These are phyloP conservation scores for Beauveria sp. DNA, from an alignment of 2,329 filamentous ascomycete genomes.

Conservation along the genomic window DNA sequence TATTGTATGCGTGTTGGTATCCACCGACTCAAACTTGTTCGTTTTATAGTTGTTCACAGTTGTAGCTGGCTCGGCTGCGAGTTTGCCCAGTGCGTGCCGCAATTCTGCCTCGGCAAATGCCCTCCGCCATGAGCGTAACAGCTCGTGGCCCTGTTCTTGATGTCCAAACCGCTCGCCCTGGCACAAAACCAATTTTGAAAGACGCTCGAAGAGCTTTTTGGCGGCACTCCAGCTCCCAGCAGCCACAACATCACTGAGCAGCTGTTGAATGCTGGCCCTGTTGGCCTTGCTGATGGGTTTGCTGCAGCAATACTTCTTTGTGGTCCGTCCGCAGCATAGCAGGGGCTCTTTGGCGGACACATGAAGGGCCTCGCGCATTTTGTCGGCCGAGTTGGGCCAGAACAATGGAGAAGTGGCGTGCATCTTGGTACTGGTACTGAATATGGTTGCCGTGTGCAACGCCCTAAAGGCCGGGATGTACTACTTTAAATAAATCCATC, in stretches of 20 bases:
- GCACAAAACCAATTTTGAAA: constrained; percentile 18
- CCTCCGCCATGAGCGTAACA: constrained; percentile 14
- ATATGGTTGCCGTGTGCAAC: not conserved
- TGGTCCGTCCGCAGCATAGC: not conserved
- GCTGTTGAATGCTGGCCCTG: not conserved
- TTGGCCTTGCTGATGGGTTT: not conserved
- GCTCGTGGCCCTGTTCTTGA: not conserved
- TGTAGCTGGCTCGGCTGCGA: not conserved
- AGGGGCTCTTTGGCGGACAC: not conserved
- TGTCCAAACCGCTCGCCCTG: not conserved
- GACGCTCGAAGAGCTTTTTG: constrained; percentile 10
- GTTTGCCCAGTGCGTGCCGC: not conserved
- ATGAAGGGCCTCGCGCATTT: not conserved
- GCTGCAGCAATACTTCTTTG: not conserved
- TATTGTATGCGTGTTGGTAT: not conserved
- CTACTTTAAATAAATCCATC: not conserved
- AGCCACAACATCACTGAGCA: constrained; percentile 7
- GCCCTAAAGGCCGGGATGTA: not conserved
- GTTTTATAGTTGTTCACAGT: not conserved
- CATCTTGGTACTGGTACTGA: not conserved
- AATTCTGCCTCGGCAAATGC: constrained; percentile 1
- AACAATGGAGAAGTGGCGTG: not conserved
- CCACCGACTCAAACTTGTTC: not conserved
- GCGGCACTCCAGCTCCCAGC: constrained; percentile 14
- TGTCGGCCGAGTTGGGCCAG: not conserved